These are phyloP conservation scores for Dicorynia guianensis DNA, from an alignment of 306 rosid species.

Conservation along the genomic window DNA sequence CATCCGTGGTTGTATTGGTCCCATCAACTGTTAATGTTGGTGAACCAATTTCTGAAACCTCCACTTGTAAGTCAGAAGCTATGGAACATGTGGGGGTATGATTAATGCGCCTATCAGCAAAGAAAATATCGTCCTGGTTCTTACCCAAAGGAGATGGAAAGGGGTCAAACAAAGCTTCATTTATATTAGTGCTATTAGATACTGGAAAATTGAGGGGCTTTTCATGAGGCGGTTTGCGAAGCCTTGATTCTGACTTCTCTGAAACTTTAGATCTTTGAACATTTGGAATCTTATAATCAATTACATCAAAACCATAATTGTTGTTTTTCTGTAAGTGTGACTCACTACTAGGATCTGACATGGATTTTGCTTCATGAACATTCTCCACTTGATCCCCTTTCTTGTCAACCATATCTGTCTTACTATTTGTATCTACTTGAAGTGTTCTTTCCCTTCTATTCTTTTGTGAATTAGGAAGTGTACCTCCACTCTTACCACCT, in stretches of 20 bases:
- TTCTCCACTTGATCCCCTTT: conserved; percentile 34
- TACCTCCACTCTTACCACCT: conserved; percentile 31
- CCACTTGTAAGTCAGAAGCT: conserved; percentile 94
- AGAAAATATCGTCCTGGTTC: conserved; percentile 40
- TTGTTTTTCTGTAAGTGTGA: conserved; percentile 15
- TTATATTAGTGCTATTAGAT: conserved; percentile 41
- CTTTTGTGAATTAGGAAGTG: conserved; percentile 20
- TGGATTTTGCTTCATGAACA: conserved; percentile 39
- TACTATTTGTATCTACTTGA: conserved; percentile 30
- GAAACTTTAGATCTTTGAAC: conserved; percentile 28
- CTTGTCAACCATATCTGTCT: conserved; percentile 4
- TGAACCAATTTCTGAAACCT: conserved; percentile 85
- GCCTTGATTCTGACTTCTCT: conserved; percentile 25
- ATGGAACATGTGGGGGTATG: conserved; percentile 67
- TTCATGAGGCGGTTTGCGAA: conserved; percentile 35
- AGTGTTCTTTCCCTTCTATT: conserved; percentile 29
- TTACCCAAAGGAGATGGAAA: conserved; percentile 49
- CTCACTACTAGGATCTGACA: conserved; percentile 37
- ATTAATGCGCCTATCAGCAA: conserved; percentile 23
- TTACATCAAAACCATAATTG: conserved; percentile 23
- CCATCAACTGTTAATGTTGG: conserved; percentile 64
- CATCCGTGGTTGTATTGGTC: conserved; percentile 55
- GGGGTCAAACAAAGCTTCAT: conserved; percentile 56
- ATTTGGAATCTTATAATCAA: conserved; percentile 14
- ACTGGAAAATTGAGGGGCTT: conserved; percentile 30